A percentile compares a stretch with the other conserved stretches of the same genome.
Evolutionary conservation across 371 early-diverging fungal genomes (phyloP).

Genomic region (Syncephalis plumigaleata): DNA sequence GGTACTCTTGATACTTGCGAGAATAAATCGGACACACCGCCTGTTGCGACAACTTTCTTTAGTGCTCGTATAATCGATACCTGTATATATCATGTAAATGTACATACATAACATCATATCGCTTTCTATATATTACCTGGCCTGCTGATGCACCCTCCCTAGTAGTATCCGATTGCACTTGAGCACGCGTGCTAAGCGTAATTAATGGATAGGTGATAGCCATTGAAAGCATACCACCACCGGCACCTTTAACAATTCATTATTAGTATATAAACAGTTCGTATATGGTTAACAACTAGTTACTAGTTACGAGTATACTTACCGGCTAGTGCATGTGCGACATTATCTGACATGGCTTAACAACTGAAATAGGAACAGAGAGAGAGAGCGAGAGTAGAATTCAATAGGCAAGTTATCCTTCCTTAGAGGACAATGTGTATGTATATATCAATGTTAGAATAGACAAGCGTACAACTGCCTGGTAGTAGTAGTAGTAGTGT

Average conservation of each 20-base stretch:
- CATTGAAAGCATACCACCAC: constrained; percentile 91
- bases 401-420: too few species aligned
- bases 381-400: too few species aligned
- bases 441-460: too few species aligned
- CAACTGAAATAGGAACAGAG: background rate
- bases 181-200: constrained; percentile 76
- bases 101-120: background rate
- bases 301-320: background rate
- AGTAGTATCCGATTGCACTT: constrained; percentile 58
- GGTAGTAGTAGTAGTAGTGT: too few species aligned
- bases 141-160: constrained; percentile 42
- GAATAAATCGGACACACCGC: constrained; percentile 80
- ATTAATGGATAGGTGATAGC: constrained; percentile 87
- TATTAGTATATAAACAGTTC: background rate
- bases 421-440: too few species aligned
- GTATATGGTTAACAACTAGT: background rate
- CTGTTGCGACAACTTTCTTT: constrained; percentile 69
- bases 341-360: constrained; percentile 8
- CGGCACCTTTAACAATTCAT: constrained; percentile 49
- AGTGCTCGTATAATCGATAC: constrained; percentile 60
- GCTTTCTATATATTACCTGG: background rate
- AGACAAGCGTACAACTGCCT: too few species aligned
- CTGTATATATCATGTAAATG: too few species aligned
- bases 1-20: constrained; percentile 33
- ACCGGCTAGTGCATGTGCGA: constrained; percentile 10